phyloP scores from a whole-genome alignment of 2,329 filamentous ascomycete genomes.

The Xylaria sp. region DNA sequence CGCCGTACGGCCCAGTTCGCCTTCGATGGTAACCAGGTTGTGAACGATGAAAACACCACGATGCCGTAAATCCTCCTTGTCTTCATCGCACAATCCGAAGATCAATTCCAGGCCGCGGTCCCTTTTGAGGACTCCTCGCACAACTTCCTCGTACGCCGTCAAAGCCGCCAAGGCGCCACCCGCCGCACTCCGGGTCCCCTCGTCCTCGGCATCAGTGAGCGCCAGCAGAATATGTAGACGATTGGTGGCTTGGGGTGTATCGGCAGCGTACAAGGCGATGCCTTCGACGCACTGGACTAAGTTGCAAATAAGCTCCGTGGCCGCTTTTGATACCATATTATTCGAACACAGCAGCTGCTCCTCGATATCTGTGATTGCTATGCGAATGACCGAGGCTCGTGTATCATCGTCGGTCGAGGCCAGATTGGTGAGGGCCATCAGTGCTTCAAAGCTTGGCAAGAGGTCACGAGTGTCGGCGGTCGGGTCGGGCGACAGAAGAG shows the following conservation, averaged over 20 bases:
- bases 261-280: slow-evolving; percentile 63
- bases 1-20: slow-evolving; percentile 57
- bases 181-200: slow-evolving; percentile 72
- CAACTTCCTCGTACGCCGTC: slow-evolving; percentile 70
- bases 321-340: slow-evolving; percentile 69
- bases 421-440: slow-evolving; percentile 91
- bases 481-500: slow-evolving; percentile 64
- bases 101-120: slow-evolving; percentile 70
- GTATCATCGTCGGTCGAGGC: slow-evolving; percentile 70
- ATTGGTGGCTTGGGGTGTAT: slow-evolving; percentile 60
- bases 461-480: slow-evolving; percentile 64
- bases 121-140: slow-evolving; percentile 63
- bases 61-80: slow-evolving; percentile 61
- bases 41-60: slow-evolving; percentile 70
- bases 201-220: slow-evolving; percentile 78
- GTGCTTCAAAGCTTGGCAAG: slow-evolving; percentile 80
- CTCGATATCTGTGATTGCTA: slow-evolving; percentile 71
- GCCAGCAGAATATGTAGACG: slow-evolving; percentile 81
- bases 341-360: slow-evolving; percentile 77
- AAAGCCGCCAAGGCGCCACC: slow-evolving; percentile 84
- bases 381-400: slow-evolving; percentile 64
- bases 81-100: slow-evolving; percentile 73
- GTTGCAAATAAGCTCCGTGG: slow-evolving; percentile 88
- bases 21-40: slow-evolving; percentile 66
- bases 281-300: slow-evolving; percentile 66